Conservation (phyloP, 1,284 basidiomycete species). For the Vanrija sp. region DNA sequence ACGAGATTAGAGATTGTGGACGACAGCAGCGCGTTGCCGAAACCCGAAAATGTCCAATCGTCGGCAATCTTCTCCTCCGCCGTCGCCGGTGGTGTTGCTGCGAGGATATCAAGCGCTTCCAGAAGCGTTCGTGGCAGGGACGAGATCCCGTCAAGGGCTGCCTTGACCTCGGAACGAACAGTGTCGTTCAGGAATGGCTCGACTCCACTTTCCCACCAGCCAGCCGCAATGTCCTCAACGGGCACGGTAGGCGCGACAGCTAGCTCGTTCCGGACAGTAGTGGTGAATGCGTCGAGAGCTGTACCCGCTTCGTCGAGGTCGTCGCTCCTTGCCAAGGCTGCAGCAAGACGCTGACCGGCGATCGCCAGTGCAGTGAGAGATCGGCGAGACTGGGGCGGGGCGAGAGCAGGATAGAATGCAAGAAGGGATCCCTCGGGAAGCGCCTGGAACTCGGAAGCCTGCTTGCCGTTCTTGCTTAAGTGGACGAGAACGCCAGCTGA, state of each 20-base stretch:
- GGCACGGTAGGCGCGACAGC: conserved; percentile 19
- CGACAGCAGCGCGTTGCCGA: conserved; percentile 41
- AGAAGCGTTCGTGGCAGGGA: conserved; percentile 17
- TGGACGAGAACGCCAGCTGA: conserved; percentile 56
- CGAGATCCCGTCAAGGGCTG: conserved; percentile 22
- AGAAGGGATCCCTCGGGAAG: conserved; percentile 27
- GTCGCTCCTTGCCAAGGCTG: conserved; percentile 20
- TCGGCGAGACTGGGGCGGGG: conserved; percentile 23
- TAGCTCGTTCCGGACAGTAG: conserved; percentile 17
- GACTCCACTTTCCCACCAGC: conserved; percentile 29
- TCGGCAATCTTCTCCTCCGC: background rate
- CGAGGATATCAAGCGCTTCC: conserved; percentile 29
- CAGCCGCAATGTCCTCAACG: conserved; percentile 18
- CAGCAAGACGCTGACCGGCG: conserved; percentile 23
- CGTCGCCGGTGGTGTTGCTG: background rate
- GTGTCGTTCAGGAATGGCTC: conserved; percentile 20
- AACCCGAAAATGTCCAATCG: conserved; percentile 29
- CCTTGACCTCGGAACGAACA: conserved; percentile 16
- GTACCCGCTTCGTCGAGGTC: conserved; percentile 12
- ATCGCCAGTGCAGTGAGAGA: conserved; percentile 28
- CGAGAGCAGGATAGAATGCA: conserved; percentile 26
- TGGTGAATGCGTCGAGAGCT: conserved; percentile 31
- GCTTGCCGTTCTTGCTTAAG: conserved; percentile 17
- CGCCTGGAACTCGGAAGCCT: conserved; percentile 20
- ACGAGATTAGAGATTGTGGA: conserved; percentile 31